phyloP scores from a whole-genome alignment of 179 eudicot species.

The Vitellaria paradoxa region DNA sequence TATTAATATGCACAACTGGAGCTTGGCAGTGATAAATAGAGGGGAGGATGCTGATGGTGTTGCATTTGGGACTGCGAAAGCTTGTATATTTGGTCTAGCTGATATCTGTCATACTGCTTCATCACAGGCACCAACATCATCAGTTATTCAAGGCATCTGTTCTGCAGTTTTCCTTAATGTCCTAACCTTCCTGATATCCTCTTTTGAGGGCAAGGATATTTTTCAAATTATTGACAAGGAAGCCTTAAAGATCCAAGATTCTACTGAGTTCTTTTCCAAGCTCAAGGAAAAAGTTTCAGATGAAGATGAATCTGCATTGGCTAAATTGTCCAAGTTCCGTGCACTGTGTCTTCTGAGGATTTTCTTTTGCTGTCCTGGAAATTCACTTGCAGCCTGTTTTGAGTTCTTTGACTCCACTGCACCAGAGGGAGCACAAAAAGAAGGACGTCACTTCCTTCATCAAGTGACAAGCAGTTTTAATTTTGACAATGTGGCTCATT shows the following conservation, averaged over 20 bases:
- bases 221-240: slow-evolving; percentile 65
- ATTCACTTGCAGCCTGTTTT: slow-evolving; percentile 70
- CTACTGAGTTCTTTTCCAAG: slow-evolving; percentile 41
- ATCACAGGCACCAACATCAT: slow-evolving; percentile 62
- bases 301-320: slow-evolving; percentile 42
- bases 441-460: slow-evolving; percentile 60
- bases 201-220: slow-evolving; percentile 70
- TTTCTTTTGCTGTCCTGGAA: slow-evolving; percentile 72
- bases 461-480: slow-evolving; percentile 53
- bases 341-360: slow-evolving; percentile 70
- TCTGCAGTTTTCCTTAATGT: slow-evolving; percentile 77
- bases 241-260: slow-evolving; percentile 52
- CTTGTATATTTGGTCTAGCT: slow-evolving; percentile 79
- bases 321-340: slow-evolving; percentile 59
- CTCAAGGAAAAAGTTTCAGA: slow-evolving; percentile 50
- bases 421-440: slow-evolving; percentile 44
- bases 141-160: slow-evolving; percentile 74
- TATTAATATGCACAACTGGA: slow-evolving; percentile 82
- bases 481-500: slow-evolving; percentile 26
- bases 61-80: slow-evolving; percentile 74
- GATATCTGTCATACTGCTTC: slow-evolving; percentile 77
- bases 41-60: slow-evolving; percentile 78
- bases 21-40: slow-evolving; percentile 47
- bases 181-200: slow-evolving; percentile 60
- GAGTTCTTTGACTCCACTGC: slow-evolving; percentile 58